phyloP scores from a whole-genome alignment of 306 rosid genomes.

The Argentina anserina region DNA sequence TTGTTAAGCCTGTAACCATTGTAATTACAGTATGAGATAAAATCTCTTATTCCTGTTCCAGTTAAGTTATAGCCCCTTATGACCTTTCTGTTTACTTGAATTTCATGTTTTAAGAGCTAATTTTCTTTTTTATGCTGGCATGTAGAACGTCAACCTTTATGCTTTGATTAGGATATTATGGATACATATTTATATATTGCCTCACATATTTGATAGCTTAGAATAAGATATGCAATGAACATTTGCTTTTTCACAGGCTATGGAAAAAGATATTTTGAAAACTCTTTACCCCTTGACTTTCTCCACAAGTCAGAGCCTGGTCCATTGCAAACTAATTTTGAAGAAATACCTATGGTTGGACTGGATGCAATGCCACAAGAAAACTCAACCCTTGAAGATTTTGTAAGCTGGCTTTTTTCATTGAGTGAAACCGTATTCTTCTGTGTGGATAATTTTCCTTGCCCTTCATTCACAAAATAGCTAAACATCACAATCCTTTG shows the following conservation, averaged over 20 bases:
- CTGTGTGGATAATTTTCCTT: background rate
- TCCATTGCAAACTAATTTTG: slow-evolving; percentile 26
- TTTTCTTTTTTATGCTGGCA: background rate
- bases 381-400: slow-evolving; percentile 92
- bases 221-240: background rate
- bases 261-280: slow-evolving; percentile 32
- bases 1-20: background rate
- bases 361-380: slow-evolving; percentile 82
- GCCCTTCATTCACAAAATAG: background rate
- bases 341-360: slow-evolving; percentile 48
- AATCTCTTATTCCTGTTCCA: background rate
- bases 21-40: background rate
- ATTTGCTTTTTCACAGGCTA: slow-evolving; percentile 37
- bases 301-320: slow-evolving; percentile 23
- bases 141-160: background rate
- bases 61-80: background rate
- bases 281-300: slow-evolving; percentile 26
- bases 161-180: background rate
- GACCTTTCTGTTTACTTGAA: background rate
- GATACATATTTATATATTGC: background rate
- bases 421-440: background rate
- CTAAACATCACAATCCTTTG: background rate
- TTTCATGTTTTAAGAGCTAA: background rate
- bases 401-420: slow-evolving; percentile 49
- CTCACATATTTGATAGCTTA: background rate